These are phyloP conservation scores for Colletotrichum sojae DNA, from an alignment of 2,329 filamentous ascomycete species.

Conservation along the genomic window DNA sequence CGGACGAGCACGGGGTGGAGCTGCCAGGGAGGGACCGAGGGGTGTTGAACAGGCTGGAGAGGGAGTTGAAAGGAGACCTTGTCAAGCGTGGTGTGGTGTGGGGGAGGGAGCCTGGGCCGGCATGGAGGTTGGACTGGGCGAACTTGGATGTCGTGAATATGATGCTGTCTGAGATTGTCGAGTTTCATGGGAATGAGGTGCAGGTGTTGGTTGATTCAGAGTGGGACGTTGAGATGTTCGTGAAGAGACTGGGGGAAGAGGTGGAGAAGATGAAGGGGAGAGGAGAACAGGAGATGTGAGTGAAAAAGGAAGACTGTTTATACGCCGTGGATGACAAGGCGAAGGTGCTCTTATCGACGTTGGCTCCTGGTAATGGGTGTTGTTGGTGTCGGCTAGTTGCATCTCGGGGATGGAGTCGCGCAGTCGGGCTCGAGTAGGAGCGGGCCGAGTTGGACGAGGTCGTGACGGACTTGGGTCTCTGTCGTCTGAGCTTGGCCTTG, in stretches of 20 bases:
- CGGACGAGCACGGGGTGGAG: not conserved
- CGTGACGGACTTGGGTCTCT: too few relatives aligned
- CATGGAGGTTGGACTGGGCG: not conserved
- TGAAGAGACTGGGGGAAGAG: not conserved
- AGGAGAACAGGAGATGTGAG: not conserved
- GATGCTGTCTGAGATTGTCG: not conserved
- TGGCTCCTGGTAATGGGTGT: not conserved
- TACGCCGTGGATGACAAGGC: not conserved
- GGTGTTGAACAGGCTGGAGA: not conserved
- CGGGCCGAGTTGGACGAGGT: too few relatives aligned
- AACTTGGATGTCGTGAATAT: constrained; percentile 1
- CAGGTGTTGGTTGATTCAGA: not conserved
- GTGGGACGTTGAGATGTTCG: constrained; percentile 51
- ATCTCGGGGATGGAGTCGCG: too few relatives aligned
- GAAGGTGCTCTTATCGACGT: not conserved
- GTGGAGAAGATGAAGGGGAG: not conserved
- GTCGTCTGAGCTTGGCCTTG: too few relatives aligned
- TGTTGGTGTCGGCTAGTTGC: not conserved
- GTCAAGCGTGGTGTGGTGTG: not conserved
- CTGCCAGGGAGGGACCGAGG: not conserved
- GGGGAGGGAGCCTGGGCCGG: not conserved
- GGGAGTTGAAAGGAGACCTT: not conserved
- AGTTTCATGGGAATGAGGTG: not conserved
- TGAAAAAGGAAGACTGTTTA: not conserved
- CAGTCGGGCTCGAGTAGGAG: too few relatives aligned